Evolutionary conservation across 768 basidiomycete genomes (phyloP), one percentile per base, ranked within the genome.

Genomic region (Hericium coralloides): DNA sequence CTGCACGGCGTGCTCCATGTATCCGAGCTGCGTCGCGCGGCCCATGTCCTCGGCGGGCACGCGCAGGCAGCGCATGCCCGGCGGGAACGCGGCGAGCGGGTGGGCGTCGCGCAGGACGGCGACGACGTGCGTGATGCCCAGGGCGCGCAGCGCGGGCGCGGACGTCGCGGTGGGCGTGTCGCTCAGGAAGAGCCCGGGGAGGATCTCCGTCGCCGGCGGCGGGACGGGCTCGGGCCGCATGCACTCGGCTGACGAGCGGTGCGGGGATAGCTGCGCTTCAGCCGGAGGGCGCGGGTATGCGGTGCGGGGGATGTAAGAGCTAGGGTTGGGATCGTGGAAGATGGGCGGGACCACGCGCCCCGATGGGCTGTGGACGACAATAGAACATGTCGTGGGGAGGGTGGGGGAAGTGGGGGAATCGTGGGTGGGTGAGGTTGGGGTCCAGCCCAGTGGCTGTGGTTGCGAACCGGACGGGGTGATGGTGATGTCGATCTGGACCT

Each of bases 61-160:
- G 39, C 39, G 39, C 39, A 41, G 39, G 39, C 39, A 12, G 39
- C 39, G 12, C 14, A n/a, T 12, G 39, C 39, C 39, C 39, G 39
- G 39, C 39, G 14, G 39, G 39, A 41, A n/a, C 39, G n/a, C 39
- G 39, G 39, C 14, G 15, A 18, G 14, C 9, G 39, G 39, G 9
- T 5, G 12, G 15, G 5, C 39, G 39, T 41, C 39, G 39, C 39
- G 39, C 9, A 65, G 23, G 37, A 67, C 60, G 31, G 62, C 60
- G 25, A 66, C 59, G 63, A 70, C 61, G 61, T 70, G 69, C 2
- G 69, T 70, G 58, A 69, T 65, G 48, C 64, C 65, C 15, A 69
- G 64, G 0, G 39, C 49, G 38, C 47, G 41, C 45, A 67, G 49
- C 26, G 59, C 63, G 12, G 56, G 53, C 17, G 61, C 60, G 22